Conservation (phyloP, 371 early-diverging fungal genomes). For the Apophysomyces trapeziformis region DNA sequence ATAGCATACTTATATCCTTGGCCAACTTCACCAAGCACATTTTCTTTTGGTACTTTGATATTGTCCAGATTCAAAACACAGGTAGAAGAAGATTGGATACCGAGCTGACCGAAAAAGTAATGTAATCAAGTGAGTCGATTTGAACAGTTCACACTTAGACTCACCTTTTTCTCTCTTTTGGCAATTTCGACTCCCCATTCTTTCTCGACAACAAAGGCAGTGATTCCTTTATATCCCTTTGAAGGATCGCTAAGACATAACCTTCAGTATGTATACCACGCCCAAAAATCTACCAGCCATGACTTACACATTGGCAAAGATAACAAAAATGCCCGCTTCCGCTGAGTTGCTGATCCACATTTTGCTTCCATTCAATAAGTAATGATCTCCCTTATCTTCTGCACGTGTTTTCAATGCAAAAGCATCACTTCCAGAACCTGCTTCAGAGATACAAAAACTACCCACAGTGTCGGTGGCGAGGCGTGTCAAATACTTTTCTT, state of each 20-base stretch:
- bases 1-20: slow-evolving; percentile 98
- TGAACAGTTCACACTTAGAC: not conserved
- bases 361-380: slow-evolving; percentile 87
- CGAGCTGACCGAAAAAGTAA: slow-evolving; percentile 60
- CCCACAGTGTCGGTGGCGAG: slow-evolving; percentile 86
- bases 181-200: slow-evolving; percentile 90
- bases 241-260: slow-evolving; percentile 64
- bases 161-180: slow-evolving; percentile 93
- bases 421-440: slow-evolving; percentile 92
- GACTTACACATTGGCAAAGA: slow-evolving; percentile 89
- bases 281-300: not conserved
- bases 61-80: slow-evolving; percentile 93
- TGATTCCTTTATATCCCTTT: slow-evolving; percentile 96
- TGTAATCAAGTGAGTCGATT: not conserved
- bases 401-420: slow-evolving; percentile 94
- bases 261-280: not conserved
- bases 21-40: slow-evolving; percentile 90
- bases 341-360: slow-evolving; percentile 88
- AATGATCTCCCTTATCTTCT: slow-evolving; percentile 86
- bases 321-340: slow-evolving; percentile 93
- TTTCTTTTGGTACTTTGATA: slow-evolving; percentile 81
- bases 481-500: slow-evolving; percentile 82
- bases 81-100: slow-evolving; percentile 95
- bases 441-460: slow-evolving; percentile 93
- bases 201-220: slow-evolving; percentile 94